Evolutionary conservation across 306 rosid genomes (phyloP).

Genomic region (Dalbergia oliveri): DNA sequence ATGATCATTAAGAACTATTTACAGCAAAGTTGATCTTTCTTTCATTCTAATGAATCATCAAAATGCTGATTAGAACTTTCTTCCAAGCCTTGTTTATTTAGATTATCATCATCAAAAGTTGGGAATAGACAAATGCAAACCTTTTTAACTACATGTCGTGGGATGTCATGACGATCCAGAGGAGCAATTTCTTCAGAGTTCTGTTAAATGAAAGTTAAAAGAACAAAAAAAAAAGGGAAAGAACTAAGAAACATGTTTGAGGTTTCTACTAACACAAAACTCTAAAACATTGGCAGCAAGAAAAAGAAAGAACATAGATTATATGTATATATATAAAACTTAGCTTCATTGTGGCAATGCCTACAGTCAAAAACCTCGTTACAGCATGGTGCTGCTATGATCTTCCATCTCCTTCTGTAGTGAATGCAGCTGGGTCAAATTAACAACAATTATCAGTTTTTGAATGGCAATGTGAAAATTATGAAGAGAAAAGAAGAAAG

Average conservation of each 20-base stretch:
- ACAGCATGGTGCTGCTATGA: slow-evolving; percentile 70
- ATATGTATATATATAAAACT: slow-evolving; percentile 41
- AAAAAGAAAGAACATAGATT: too few relatives aligned
- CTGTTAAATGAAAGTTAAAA: slow-evolving; percentile 41
- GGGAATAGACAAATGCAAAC: slow-evolving; percentile 34
- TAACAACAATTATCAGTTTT: neutral
- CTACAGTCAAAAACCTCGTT: slow-evolving; percentile 67
- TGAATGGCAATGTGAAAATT: neutral
- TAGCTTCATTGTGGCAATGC: slow-evolving; percentile 83
- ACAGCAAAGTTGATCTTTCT: too few relatives aligned
- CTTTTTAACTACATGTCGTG: slow-evolving; percentile 71
- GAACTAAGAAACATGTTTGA: neutral
- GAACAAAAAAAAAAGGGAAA: neutral
- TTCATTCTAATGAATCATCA: too few relatives aligned
- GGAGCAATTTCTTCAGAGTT: slow-evolving; percentile 55
- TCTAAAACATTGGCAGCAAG: too few relatives aligned
- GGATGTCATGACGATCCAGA: slow-evolving; percentile 61
- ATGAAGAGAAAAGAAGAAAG: neutral
- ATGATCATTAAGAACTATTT: too few relatives aligned
- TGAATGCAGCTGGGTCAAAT: slow-evolving; percentile 61
- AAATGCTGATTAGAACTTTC: too few relatives aligned
- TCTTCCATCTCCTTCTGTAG: slow-evolving; percentile 75
- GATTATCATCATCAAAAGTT: neutral
- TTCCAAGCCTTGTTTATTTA: too few relatives aligned
- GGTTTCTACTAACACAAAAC: neutral